A percentile compares a stretch with the other conserved stretches of the same genome.
phyloP scores from a whole-genome alignment of 495 filamentous ascomycete genomes.

The Hyphodiscus hymeniophilus region DNA sequence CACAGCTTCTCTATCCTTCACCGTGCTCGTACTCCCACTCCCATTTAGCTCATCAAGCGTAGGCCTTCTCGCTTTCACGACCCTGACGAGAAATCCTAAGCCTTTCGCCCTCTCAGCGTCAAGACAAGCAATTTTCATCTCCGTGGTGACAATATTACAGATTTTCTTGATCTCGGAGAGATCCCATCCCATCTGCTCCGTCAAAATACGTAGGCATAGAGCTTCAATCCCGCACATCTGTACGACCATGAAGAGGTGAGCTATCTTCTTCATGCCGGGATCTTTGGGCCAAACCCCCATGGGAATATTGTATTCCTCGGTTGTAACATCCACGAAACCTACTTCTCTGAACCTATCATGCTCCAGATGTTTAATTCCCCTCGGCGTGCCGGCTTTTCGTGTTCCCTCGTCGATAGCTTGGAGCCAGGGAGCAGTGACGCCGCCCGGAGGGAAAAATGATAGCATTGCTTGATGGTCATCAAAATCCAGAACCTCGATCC shows the following conservation, averaged over 20 bases:
- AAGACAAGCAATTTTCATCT: slow-evolving; percentile 41
- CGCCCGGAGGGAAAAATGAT: slow-evolving; percentile 29
- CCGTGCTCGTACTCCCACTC: not conserved
- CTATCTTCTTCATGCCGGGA: slow-evolving; percentile 43
- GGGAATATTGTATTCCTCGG: slow-evolving; percentile 48
- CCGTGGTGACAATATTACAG: slow-evolving; percentile 44
- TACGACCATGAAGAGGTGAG: slow-evolving; percentile 59
- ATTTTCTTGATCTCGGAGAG: slow-evolving; percentile 43
- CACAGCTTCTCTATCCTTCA: not conserved
- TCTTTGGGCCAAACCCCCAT: slow-evolving; percentile 49
- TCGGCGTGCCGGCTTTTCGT: slow-evolving; percentile 34
- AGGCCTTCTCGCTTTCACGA: slow-evolving; percentile 52
- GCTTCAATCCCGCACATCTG: slow-evolving; percentile 61
- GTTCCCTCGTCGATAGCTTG: slow-evolving; percentile 34
- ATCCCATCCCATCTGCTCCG: slow-evolving; percentile 48
- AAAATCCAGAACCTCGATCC: slow-evolving; percentile 55
- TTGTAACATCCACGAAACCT: slow-evolving; percentile 54
- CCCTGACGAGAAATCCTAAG: slow-evolving; percentile 37
- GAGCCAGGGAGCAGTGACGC: slow-evolving; percentile 27
- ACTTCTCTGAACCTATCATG: slow-evolving; percentile 39
- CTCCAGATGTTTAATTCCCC: slow-evolving; percentile 47
- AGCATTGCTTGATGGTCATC: slow-evolving; percentile 33
- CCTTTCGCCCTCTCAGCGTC: slow-evolving; percentile 31
- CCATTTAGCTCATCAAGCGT: not conserved
- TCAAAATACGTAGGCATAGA: slow-evolving; percentile 49